Conservation (phyloP, 768 basidiomycete species). For the Stropharia rugosoannulata region DNA sequence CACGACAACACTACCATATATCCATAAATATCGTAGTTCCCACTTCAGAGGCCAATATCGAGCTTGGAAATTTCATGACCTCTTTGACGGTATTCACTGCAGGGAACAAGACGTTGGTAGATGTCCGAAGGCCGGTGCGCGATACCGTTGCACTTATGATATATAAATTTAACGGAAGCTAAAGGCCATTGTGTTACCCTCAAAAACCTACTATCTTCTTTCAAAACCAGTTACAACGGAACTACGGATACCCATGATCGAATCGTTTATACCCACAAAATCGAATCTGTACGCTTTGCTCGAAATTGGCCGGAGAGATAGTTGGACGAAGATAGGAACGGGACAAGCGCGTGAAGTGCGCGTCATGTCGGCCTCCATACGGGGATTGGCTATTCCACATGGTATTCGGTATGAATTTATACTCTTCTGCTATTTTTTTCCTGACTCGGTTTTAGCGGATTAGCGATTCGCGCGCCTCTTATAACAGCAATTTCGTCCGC, state of each 20-base stretch:
- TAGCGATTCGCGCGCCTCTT: constrained; percentile 70
- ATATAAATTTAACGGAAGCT: background rate
- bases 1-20: constrained; percentile 74
- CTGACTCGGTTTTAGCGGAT: constrained; percentile 43
- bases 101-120: constrained; percentile 61
- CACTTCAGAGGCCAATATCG: constrained; percentile 62
- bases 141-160: background rate
- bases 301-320: constrained; percentile 73
- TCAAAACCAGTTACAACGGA: constrained; percentile 38
- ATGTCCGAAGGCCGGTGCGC: constrained; percentile 61
- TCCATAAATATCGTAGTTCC: constrained; percentile 68
- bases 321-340: constrained; percentile 66
- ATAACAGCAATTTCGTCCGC: constrained; percentile 48
- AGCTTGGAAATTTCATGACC: constrained; percentile 85
- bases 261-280: constrained; percentile 47
- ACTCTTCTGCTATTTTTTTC: background rate
- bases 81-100: constrained; percentile 56
- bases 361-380: constrained; percentile 59
- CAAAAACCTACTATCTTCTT: constrained; percentile 38
- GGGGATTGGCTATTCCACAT: constrained; percentile 60
- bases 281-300: constrained; percentile 55
- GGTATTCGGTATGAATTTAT: constrained; percentile 60
- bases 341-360: constrained; percentile 76
- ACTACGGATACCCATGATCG: constrained; percentile 58
- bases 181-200: constrained; percentile 61